Conservation (phyloP, 768 basidiomycete genomes). For the Infundibulicybe gibba region DNA sequence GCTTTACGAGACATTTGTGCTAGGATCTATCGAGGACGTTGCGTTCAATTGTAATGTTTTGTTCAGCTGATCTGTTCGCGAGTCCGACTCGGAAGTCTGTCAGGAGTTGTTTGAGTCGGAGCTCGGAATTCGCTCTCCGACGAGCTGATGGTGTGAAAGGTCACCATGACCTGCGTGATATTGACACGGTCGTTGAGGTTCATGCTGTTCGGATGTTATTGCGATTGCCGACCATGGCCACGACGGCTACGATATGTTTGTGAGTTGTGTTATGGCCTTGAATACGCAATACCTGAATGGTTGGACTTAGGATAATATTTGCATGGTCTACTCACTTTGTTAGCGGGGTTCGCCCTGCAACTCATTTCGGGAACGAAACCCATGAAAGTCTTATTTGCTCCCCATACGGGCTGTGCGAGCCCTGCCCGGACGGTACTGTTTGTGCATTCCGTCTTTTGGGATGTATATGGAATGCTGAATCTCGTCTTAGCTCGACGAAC, state of each 20-base stretch:
- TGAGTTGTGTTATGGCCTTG: conserved; percentile 12
- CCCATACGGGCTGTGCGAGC: conserved; percentile 57
- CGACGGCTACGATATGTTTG: conserved; percentile 24
- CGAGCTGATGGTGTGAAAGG: conserved; percentile 1
- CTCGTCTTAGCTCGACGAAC: conserved; percentile 63
- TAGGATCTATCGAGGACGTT: neutral
- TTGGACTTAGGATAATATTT: conserved; percentile 8
- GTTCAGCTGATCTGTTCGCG: no score
- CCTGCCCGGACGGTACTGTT: conserved; percentile 62
- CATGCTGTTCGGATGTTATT: conserved; percentile 32
- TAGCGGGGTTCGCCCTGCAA: conserved; percentile 5
- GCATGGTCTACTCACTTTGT: conserved; percentile 11
- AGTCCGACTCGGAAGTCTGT: no score
- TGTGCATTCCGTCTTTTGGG: conserved; percentile 17
- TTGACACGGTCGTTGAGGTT: conserved; percentile 18
- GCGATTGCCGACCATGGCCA: conserved; percentile 27
- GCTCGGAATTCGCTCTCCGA: conserved; percentile 7
- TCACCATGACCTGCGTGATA: conserved; percentile 19
- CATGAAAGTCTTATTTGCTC: conserved; percentile 35
- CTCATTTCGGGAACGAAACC: conserved; percentile 20
- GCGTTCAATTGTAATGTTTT: no score
- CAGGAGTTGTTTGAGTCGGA: neutral
- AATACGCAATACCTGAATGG: neutral
- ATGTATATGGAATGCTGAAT: neutral
- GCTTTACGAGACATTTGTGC: conserved; percentile 63